Conservation (phyloP, 1,139 yeast genomes). For the Hyphopichia buzzinii region DNA sequence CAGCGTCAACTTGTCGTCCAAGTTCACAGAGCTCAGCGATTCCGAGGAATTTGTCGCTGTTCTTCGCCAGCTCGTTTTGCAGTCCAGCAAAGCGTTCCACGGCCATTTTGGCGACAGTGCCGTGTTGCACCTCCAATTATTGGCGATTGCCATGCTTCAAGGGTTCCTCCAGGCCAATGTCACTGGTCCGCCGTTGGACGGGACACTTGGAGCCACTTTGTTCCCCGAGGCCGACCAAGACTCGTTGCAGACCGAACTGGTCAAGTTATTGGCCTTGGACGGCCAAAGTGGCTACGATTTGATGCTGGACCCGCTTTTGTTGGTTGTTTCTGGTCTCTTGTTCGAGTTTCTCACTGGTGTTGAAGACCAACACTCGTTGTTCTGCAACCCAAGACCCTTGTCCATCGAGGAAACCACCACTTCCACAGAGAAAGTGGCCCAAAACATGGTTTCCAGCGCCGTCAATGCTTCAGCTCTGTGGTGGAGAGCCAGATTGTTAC, state of each 20-base stretch:
- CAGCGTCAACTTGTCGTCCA: too few species aligned
- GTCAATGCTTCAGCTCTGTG: conserved; percentile 52
- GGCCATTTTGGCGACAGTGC: too few species aligned
- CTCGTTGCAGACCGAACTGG: conserved; percentile 29
- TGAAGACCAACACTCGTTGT: conserved; percentile 26
- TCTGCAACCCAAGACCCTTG: conserved; percentile 15
- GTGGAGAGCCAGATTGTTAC: conserved; percentile 73
- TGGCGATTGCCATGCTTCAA: conserved; percentile 62
- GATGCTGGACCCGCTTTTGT: conserved; percentile 51
- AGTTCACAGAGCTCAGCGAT: too few species aligned
- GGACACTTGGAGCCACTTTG: conserved; percentile 31
- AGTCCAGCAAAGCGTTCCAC: too few species aligned
- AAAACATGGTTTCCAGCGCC: conserved; percentile 16
- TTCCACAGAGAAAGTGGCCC: conserved; percentile 16
- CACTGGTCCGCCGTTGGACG: conserved; percentile 73
- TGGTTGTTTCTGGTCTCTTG: conserved; percentile 47
- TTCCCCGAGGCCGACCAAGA: conserved; percentile 29
- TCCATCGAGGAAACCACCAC: conserved; percentile 21
- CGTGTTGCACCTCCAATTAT: conserved; percentile 32
- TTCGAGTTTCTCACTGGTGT: conserved; percentile 48
- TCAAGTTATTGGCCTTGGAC: conserved; percentile 45
- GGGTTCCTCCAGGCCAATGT: conserved; percentile 72
- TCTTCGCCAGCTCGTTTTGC: too few species aligned
- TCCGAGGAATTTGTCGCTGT: too few species aligned
- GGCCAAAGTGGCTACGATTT: conserved; percentile 68